A percentile compares a stretch with the other conserved stretches of the same genome.
Evolutionary conservation across 2,329 filamentous ascomycete genomes (phyloP).

Genomic region (Metarhizium anisopliae): DNA sequence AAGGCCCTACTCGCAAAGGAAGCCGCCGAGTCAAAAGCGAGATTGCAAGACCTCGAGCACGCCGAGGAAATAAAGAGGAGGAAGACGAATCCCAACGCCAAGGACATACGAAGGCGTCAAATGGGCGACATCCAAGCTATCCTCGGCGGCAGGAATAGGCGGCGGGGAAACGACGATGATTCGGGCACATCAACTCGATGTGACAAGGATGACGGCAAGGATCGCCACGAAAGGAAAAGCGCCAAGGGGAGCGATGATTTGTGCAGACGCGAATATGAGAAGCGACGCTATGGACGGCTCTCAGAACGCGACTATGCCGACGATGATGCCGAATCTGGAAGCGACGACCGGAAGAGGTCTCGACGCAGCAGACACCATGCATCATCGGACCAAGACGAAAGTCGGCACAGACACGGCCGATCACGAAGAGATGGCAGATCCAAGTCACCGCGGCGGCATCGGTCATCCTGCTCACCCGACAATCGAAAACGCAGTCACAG

Average conservation of each 20-base stretch:
- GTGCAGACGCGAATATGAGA: background rate
- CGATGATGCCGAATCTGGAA: slow-evolving; percentile 1
- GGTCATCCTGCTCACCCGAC: slow-evolving; percentile 23
- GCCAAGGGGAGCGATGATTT: background rate
- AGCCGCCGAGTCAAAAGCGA: slow-evolving; percentile 64
- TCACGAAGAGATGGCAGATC: slow-evolving; percentile 10
- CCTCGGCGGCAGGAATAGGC: slow-evolving; percentile 34
- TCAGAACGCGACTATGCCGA: slow-evolving; percentile 12
- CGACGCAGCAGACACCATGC: background rate
- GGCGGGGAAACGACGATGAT: slow-evolving; percentile 5
- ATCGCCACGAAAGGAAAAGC: background rate
- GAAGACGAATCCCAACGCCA: slow-evolving; percentile 34
- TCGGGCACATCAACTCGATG: background rate
- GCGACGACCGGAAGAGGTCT: slow-evolving; percentile 2
- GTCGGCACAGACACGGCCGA: slow-evolving; percentile 6
- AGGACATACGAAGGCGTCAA: slow-evolving; percentile 47
- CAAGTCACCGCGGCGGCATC: slow-evolving; percentile 16
- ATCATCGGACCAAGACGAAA: slow-evolving; percentile 1
- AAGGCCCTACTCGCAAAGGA: slow-evolving; percentile 77
- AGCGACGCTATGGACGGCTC: slow-evolving; percentile 16
- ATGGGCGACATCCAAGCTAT: slow-evolving; percentile 54
- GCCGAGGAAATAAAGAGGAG: slow-evolving; percentile 34
- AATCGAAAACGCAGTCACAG: slow-evolving; percentile 22
- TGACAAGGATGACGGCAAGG: slow-evolving; percentile 14
- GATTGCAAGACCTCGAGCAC: slow-evolving; percentile 53